These are phyloP conservation scores for Phytopythium cucurbitacearum DNA, from an alignment of 352 stramenopile species.

Conservation along the genomic window DNA sequence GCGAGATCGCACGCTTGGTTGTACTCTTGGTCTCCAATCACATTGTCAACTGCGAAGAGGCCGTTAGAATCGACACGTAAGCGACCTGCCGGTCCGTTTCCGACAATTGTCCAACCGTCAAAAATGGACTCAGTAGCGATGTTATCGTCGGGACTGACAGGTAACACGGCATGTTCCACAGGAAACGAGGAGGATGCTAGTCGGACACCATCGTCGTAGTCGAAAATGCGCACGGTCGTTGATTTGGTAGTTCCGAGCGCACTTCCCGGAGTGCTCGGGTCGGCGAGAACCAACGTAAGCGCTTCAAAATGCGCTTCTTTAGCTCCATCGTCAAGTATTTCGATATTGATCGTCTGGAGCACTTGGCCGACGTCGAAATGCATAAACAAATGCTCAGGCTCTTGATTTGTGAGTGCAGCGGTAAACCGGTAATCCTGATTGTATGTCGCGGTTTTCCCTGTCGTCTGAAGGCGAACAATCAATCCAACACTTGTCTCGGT, in stretches of 20 bases:
- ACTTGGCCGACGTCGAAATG: conserved; percentile 46
- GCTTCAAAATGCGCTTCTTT: conserved; percentile 52
- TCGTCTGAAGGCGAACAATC: conserved; percentile 28
- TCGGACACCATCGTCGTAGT: conserved; percentile 37
- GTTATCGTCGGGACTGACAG: background rate
- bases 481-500: conserved; percentile 33
- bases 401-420: conserved; percentile 8
- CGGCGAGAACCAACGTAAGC: conserved; percentile 32
- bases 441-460: conserved; percentile 27
- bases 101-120: conserved; percentile 44
- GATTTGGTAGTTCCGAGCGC: conserved; percentile 25
- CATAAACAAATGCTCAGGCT: conserved; percentile 31
- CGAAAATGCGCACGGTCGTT: conserved; percentile 50
- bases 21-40: conserved; percentile 60
- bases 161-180: too few relatives aligned
- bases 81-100: conserved; percentile 31
- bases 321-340: conserved; percentile 35
- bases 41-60: conserved; percentile 50
- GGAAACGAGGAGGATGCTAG: conserved; percentile 31
- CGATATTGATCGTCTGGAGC: conserved; percentile 38
- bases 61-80: conserved; percentile 51
- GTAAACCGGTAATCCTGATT: conserved; percentile 35
- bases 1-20: conserved; percentile 60
- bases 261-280: conserved; percentile 18
- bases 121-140: conserved; percentile 3